Evolutionary conservation across 345 rosid genomes (phyloP).

Genomic region (Syzygium jambos): DNA sequence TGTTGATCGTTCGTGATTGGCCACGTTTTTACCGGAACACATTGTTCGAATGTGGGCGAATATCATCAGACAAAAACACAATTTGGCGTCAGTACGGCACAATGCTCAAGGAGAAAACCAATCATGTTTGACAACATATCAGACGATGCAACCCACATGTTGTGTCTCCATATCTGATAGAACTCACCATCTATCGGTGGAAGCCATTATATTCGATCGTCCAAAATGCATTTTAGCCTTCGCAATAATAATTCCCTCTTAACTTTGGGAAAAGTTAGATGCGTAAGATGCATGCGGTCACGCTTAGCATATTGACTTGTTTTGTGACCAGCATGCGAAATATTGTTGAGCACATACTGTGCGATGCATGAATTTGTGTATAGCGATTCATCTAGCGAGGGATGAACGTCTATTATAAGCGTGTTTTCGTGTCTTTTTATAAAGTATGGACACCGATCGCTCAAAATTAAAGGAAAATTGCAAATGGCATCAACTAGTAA

Average conservation of each 20-base stretch:
- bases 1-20: not conserved
- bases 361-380: not conserved
- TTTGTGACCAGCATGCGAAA: no score
- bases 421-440: not conserved
- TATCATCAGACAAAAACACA: not conserved
- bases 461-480: not conserved
- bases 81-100: not conserved
- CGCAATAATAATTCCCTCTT: not conserved
- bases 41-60: not conserved
- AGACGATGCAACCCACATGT: not conserved
- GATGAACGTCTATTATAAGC: rapidly evolving
- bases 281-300: not conserved
- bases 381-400: rapidly evolving
- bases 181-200: not conserved
- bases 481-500: not conserved
- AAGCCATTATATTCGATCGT: not conserved
- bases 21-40: not conserved
- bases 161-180: not conserved
- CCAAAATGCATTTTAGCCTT: not conserved
- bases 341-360: not conserved
- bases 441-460: rapidly evolving
- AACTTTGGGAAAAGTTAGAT: no score
- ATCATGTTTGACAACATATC: not conserved
- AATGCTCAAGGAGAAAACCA: not conserved
- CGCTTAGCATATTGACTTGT: no score